Conservation (phyloP, 169 alveolate species). For the Babesia caballi region DNA sequence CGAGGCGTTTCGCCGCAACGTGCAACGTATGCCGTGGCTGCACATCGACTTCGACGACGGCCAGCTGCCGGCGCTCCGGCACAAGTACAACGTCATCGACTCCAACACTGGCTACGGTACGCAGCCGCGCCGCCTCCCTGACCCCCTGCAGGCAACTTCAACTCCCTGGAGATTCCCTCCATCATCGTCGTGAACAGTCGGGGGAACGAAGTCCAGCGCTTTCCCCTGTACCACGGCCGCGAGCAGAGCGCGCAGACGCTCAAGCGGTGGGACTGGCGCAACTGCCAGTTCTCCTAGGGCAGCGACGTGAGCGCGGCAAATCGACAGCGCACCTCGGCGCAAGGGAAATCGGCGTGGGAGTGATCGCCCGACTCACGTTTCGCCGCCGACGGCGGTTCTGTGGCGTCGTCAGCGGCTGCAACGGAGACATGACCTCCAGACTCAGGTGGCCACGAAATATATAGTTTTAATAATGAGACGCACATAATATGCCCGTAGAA, state of each 20-base stretch:
- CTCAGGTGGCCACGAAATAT: too few relatives aligned
- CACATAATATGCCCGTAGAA: too few relatives aligned
- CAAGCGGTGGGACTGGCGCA: slow-evolving; percentile 40
- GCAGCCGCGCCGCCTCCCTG: background rate
- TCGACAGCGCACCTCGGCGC: too few relatives aligned
- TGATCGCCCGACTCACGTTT: too few relatives aligned
- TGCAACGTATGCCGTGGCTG: slow-evolving; percentile 32
- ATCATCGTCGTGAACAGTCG: slow-evolving; percentile 10
- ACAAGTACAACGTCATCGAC: slow-evolving; percentile 20
- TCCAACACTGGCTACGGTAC: slow-evolving; percentile 1
- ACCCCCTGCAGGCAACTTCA: slow-evolving; percentile 5
- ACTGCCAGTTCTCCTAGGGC: slow-evolving; percentile 1
- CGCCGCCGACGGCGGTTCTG: too few relatives aligned
- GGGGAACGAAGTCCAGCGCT: slow-evolving; percentile 17
- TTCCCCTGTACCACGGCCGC: slow-evolving; percentile 31
- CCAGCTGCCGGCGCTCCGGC: slow-evolving; percentile 3
- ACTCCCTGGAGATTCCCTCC: slow-evolving; percentile 24
- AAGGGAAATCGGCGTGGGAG: too few relatives aligned
- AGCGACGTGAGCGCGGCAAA: too few relatives aligned
- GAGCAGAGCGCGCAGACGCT: slow-evolving; percentile 24
- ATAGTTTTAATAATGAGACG: too few relatives aligned
- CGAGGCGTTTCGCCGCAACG: slow-evolving; percentile 10
- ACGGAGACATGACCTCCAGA: too few relatives aligned
- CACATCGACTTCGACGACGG: slow-evolving; percentile 8
- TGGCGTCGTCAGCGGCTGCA: too few relatives aligned